Conservation (phyloP, 805 yeast species). For the Pichia exigua region DNA sequence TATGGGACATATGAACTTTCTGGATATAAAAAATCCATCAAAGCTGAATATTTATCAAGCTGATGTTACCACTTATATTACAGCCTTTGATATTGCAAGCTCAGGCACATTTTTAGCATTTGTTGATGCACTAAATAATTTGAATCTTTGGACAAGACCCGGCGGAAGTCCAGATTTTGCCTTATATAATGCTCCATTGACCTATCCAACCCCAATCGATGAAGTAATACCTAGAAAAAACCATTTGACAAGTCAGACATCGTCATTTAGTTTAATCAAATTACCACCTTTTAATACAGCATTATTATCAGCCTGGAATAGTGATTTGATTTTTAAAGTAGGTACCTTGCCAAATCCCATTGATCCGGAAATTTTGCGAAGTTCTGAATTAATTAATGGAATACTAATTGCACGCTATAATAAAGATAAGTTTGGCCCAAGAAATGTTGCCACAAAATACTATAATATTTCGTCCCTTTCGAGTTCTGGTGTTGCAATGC, state of each 20-base stretch:
- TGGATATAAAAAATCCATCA: conserved; percentile 77
- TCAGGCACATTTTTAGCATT: conserved; percentile 75
- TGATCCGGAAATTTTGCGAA: conserved; percentile 39
- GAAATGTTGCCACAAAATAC: conserved; percentile 42
- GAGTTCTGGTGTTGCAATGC: conserved; percentile 24
- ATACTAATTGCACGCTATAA: conserved; percentile 45
- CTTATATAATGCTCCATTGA: conserved; percentile 39
- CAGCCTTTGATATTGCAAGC: conserved; percentile 47
- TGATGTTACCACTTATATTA: conserved; percentile 39
- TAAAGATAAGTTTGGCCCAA: conserved; percentile 45
- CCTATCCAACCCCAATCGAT: conserved; percentile 39
- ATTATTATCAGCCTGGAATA: conserved; percentile 75
- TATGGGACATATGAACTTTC: conserved; percentile 76
- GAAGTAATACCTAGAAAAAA: conserved; percentile 26
- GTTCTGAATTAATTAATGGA: conserved; percentile 30
- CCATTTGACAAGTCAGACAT: conserved; percentile 34
- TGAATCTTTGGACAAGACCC: conserved; percentile 63
- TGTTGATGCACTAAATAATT: conserved; percentile 51
- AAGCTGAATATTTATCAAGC: conserved; percentile 60
- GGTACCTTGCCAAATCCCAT: conserved; percentile 50
- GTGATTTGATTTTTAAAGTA: conserved; percentile 49
- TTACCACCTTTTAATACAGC: conserved; percentile 79
- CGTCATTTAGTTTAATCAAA: conserved; percentile 68
- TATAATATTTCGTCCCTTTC: conserved; percentile 29
- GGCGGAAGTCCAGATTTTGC: conserved; percentile 33